Evolutionary conservation across 495 filamentous ascomycete species (phyloP), one percentile per base, ranked within the genome.

Genomic region (Penicillium verhagenii): DNA sequence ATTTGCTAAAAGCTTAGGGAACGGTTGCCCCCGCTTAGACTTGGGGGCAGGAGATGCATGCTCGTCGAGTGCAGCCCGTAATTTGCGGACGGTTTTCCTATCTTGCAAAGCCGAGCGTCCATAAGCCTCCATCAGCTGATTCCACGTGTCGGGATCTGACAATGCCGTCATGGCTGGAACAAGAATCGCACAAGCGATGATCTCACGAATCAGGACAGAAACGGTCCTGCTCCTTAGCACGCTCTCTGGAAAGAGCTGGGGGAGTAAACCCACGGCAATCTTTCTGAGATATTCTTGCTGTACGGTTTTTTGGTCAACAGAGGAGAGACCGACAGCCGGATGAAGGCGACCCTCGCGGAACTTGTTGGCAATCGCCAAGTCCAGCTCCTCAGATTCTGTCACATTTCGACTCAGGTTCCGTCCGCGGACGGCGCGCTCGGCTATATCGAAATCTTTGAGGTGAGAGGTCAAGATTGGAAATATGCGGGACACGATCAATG

Each of bases 141-240:
- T 97, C 94, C 94, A 97, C 2, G 88, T 92, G 76, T 99, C 95
- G 9, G 95, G 92, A 56, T 97, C 94, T 16, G 90, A 76, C 6
- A 76, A 56, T 7, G 63, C 43, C 21, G 68, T 69, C 31, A 74
- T 59, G 14, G 74, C 50, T 8, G 75, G 74, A 35, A 71, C 59
- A n/a, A 77, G 61, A 11, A 77, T 64, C 5, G 73, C 72, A 26
- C 75, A 79, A n/a, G 75, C 78, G 6, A 96, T 82, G 53, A 97
- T 84, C 72, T 99, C 95, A 57, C 86, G 84, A 26, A 96, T 79
- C 33, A 99, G 70, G 11, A 89, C 87, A 18, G 79, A 80, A 10
- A 96, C 92, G 45, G 88, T 83, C 29, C 88, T 79, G 60, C 93
- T 97, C 19, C 82, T 86, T 26, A 90, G 80, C 57, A 95, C 80